Evolutionary conservation across 1,139 yeast species (phyloP).

Genomic region (Saccharomycopsis crataegensis): DNA sequence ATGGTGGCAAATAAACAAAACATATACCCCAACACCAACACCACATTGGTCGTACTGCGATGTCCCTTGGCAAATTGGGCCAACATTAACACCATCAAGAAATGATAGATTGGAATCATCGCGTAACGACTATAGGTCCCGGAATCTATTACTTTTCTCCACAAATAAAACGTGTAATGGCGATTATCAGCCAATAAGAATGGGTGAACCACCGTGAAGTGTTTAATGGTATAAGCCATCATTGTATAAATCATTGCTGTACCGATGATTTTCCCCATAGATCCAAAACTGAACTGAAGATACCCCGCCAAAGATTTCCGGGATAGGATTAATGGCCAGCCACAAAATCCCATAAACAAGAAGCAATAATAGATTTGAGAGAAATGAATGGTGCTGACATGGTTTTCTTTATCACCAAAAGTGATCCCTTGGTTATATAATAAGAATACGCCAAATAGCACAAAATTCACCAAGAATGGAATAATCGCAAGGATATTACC

Average conservation of each 20-base stretch:
- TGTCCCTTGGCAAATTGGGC: background rate
- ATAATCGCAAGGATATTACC: slow-evolving; percentile 25
- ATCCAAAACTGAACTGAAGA: slow-evolving; percentile 26
- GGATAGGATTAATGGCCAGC: slow-evolving; percentile 60
- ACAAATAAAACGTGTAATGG: slow-evolving; percentile 83
- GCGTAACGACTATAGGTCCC: slow-evolving; percentile 35
- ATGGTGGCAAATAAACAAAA: slow-evolving; percentile 53
- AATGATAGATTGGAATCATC: slow-evolving; percentile 67
- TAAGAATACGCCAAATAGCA: slow-evolving; percentile 49
- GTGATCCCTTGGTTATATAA: slow-evolving; percentile 68
- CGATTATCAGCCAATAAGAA: slow-evolving; percentile 90
- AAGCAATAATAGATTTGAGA: slow-evolving; percentile 80
- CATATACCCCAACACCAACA: slow-evolving; percentile 37
- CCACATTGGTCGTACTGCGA: background rate
- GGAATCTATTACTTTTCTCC: slow-evolving; percentile 50
- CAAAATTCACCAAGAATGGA: slow-evolving; percentile 50
- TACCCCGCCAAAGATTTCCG: slow-evolving; percentile 23
- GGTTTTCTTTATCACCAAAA: slow-evolving; percentile 83
- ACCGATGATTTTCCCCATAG: slow-evolving; percentile 21
- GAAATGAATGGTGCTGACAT: slow-evolving; percentile 58
- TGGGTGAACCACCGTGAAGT: slow-evolving; percentile 76
- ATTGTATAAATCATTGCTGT: slow-evolving; percentile 23
- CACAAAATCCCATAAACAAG: slow-evolving; percentile 52
- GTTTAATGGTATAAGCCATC: slow-evolving; percentile 45
- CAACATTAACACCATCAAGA: slow-evolving; percentile 30